Percentiles rank a stretch among this genome's conserved stretches.
Conservation (phyloP, 2,329 filamentous ascomycete genomes). For the Exophiala xenobiotica region DNA sequence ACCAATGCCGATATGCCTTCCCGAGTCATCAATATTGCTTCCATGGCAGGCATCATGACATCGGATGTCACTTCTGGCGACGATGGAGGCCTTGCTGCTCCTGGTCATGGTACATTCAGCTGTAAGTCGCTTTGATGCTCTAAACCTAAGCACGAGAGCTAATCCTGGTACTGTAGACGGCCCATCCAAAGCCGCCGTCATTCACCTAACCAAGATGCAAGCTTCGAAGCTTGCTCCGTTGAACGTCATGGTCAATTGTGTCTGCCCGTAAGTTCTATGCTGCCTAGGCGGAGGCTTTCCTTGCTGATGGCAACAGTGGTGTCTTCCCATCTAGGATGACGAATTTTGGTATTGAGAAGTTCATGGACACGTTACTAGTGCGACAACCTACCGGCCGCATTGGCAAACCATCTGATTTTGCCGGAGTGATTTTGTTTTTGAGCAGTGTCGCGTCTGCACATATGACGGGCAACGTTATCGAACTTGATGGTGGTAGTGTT, state of each 20-base stretch:
- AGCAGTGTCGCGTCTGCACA: slow-evolving; percentile 43
- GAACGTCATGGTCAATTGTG: slow-evolving; percentile 53
- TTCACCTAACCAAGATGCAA: slow-evolving; percentile 53
- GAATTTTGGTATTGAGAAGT: slow-evolving; percentile 52
- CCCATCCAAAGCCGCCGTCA: slow-evolving; percentile 54
- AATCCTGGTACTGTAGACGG: slow-evolving; percentile 39
- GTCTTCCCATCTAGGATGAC: slow-evolving; percentile 57
- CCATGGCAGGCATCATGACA: slow-evolving; percentile 47
- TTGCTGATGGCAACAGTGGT: slow-evolving; percentile 36
- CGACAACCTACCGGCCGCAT: slow-evolving; percentile 49
- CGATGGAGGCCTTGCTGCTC: slow-evolving; percentile 53
- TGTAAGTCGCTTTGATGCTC: slow-evolving; percentile 29
- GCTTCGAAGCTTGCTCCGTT: slow-evolving; percentile 52
- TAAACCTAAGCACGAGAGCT: neutral
- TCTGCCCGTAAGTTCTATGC: slow-evolving; percentile 36
- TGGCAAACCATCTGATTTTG: slow-evolving; percentile 51
- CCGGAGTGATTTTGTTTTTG: slow-evolving; percentile 47
- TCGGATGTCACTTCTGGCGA: slow-evolving; percentile 47
- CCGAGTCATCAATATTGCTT: slow-evolving; percentile 55
- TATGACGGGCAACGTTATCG: slow-evolving; percentile 46
- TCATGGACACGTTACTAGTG: slow-evolving; percentile 47
- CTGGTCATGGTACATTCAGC: slow-evolving; percentile 52
- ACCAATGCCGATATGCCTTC: slow-evolving; percentile 45
- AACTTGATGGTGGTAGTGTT: slow-evolving; percentile 49
- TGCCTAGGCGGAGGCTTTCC: neutral